Evolutionary conservation across 2,329 filamentous ascomycete genomes (phyloP), one percentile per base, ranked within the genome.

Genomic region (Thermoascus crustaceus): DNA sequence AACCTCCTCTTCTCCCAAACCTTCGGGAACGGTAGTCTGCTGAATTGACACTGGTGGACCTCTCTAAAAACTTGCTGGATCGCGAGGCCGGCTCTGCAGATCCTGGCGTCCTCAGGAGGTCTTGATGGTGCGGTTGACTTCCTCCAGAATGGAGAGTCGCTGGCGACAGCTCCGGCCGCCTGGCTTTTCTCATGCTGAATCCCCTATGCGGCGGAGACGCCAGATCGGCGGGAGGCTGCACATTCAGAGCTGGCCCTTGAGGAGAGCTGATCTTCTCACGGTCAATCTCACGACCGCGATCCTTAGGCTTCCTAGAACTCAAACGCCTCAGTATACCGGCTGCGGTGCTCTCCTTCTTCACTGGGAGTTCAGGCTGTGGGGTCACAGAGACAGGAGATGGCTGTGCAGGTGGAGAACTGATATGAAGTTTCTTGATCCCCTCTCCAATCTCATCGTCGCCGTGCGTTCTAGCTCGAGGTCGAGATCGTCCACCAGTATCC

Each of bases 21-120:
- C 83, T 76, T 41, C 83, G 57, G 30, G 57, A 71, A 42, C 85
- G 75, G 41, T 85, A 78, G 43, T 94, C 87, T 18, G 82, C 85
- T 2, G 85, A 91, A 52, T 88, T 94, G 36, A 95, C 88, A 54
- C 88, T 95, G 6, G 89, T 87, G 5, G 87, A 94, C 43, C 89
- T 76, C 22, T 85, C 85, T 11, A 95, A 68, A 7, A 78, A 80
- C 47, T 82, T 82, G 31, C 75, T 78, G 35, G 73, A 73, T 29
- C 75, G 73, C 13, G 77, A 69, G 32, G 66, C 64, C 35, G 58
- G 75, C 24, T 78, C 79, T 13, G 73, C 71, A 5, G 79, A 75
- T 44, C 73, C 62, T 1, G 84, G 83, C 0, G 86, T 83, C 40
- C 81, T 82, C 8, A 94, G 72, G 9, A 93, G 71, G 40, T 89